Conservation (phyloP, 192 early-diverging fungal genomes). For the Podila epicladia region DNA sequence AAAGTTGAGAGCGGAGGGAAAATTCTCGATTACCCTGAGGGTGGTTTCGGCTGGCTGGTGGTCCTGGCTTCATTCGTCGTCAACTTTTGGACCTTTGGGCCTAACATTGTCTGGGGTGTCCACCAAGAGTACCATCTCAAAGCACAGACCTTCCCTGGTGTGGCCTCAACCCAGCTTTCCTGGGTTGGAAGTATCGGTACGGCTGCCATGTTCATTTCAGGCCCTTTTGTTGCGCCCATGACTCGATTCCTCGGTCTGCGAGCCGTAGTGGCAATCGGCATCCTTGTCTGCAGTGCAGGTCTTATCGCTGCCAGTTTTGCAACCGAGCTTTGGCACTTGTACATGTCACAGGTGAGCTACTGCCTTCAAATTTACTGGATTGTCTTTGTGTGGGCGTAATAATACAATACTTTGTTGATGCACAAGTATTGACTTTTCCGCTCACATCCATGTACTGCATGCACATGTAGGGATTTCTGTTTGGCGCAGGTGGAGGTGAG, state of each 20-base stretch:
- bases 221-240: slow-evolving; percentile 50
- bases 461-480: slow-evolving; percentile 6
- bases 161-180: slow-evolving; percentile 20
- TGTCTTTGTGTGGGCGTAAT: background rate
- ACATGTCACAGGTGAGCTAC: slow-evolving; percentile 4
- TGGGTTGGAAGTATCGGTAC: slow-evolving; percentile 58
- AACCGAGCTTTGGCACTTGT: slow-evolving; percentile 39
- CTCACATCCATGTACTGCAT: background rate
- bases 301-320: slow-evolving; percentile 70
- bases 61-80: slow-evolving; percentile 55
- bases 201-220: slow-evolving; percentile 54
- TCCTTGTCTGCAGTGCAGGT: slow-evolving; percentile 58
- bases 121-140: slow-evolving; percentile 30
- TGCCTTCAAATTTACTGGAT: background rate
- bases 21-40: slow-evolving; percentile 52
- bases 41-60: slow-evolving; percentile 56
- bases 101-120: slow-evolving; percentile 42
- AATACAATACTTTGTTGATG: no score
- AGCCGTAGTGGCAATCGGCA: slow-evolving; percentile 36
- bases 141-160: slow-evolving; percentile 24
- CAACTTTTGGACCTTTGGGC: slow-evolving; percentile 44
- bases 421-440: no score
- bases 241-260: slow-evolving; percentile 32
- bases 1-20: slow-evolving; percentile 1
- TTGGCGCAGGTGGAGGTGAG: slow-evolving; percentile 9